These are phyloP conservation scores for Tinospora cordifolia DNA, from an alignment of 164 flowering plant genomes.

Conservation along the genomic window DNA sequence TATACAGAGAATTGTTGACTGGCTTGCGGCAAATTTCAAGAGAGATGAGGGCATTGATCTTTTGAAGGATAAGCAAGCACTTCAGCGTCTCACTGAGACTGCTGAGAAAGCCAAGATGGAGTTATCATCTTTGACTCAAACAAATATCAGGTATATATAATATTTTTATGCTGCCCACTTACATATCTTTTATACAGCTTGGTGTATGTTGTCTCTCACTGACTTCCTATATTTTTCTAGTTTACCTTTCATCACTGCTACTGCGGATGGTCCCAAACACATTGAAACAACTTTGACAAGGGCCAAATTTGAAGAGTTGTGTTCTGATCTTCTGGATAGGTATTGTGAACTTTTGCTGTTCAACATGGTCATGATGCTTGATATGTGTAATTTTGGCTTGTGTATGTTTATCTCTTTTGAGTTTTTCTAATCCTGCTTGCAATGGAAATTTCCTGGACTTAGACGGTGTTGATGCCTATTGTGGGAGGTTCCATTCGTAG, in stretches of 20 bases:
- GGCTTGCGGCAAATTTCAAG: conserved; percentile 67
- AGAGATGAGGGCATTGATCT: conserved; percentile 74
- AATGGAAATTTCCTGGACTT: not conserved
- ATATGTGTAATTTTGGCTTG: not conserved
- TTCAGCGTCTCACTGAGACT: conserved; percentile 57
- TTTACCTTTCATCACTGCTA: conserved; percentile 79
- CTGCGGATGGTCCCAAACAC: conserved; percentile 82
- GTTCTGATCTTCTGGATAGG: conserved; percentile 83
- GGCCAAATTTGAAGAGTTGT: conserved; percentile 81
- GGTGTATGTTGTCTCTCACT: not conserved
- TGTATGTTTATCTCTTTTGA: not conserved
- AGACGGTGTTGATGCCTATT: not conserved
- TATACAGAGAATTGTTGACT: conserved; percentile 54
- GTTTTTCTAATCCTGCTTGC: not conserved
- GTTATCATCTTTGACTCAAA: conserved; percentile 56
- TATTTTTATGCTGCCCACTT: not conserved
- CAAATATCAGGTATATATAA: conserved; percentile 44
- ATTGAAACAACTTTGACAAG: conserved; percentile 79
- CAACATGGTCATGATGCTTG: not conserved
- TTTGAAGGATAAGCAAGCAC: conserved; percentile 63
- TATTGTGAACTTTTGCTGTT: conserved; percentile 8
- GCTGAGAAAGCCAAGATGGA: conserved; percentile 79
- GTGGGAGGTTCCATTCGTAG: too few relatives aligned
- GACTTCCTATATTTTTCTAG: conserved; percentile 27
- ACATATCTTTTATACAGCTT: not conserved